These are phyloP conservation scores for Closterium sp. DNA, from an alignment of 139 green algal species.

Conservation along the genomic window DNA sequence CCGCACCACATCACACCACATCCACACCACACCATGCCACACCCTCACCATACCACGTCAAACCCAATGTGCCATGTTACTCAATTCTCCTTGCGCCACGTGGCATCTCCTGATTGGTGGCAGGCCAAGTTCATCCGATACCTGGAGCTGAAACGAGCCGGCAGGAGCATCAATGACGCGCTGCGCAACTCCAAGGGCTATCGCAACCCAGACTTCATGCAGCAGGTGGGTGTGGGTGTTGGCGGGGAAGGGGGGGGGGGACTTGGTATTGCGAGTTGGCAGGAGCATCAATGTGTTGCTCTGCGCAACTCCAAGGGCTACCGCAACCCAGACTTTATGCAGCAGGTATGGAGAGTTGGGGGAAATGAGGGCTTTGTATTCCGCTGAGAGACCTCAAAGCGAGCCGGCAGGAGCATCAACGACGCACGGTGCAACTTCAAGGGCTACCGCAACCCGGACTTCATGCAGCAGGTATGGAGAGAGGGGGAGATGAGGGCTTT, in stretches of 20 bases:
- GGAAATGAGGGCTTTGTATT: no score
- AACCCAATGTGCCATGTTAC: no score
- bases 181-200: constrained; percentile 55
- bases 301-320: no score
- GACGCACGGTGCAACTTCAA: background rate
- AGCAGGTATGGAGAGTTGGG: constrained; percentile 54
- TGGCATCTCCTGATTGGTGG: background rate
- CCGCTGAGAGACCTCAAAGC: no score
- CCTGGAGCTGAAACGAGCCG: constrained; percentile 23
- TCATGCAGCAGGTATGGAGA: constrained; percentile 64
- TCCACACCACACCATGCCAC: no score
- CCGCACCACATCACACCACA: no score
- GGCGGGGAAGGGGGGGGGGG: no score
- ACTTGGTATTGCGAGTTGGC: background rate
- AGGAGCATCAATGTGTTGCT: no score
- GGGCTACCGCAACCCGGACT: constrained; percentile 25
- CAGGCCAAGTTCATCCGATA: constrained; percentile 43
- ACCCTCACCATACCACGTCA: no score
- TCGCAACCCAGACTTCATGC: constrained; percentile 72
- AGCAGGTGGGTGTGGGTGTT: constrained; percentile 54
- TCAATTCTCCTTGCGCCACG: no score
- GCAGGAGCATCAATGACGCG: constrained; percentile 32
- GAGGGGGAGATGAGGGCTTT: no score
- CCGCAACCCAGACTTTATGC: constrained; percentile 56
- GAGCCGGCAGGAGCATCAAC: no score